A percentile compares a stretch with the other conserved stretches of the same genome.
phyloP scores from a whole-genome alignment of 345 rosid genomes.

The Euphorbia tirucalli region DNA sequence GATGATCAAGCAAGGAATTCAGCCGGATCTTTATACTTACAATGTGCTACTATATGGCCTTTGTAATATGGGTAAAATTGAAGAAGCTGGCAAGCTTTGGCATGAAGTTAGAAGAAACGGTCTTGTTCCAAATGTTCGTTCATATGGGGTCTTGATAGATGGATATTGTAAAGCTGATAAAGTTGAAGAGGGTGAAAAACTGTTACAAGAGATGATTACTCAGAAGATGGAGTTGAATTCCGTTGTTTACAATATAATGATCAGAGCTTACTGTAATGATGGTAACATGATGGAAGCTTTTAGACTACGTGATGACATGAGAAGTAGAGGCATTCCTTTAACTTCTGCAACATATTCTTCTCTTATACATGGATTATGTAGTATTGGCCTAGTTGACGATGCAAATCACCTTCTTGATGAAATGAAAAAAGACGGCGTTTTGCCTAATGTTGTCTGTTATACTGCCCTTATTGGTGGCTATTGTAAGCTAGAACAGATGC shows the following conservation, averaged over 20 bases:
- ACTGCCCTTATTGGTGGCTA: conserved; percentile 75
- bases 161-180: conserved; percentile 69
- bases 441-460: conserved; percentile 66
- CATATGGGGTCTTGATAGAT: conserved; percentile 68
- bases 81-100: conserved; percentile 66
- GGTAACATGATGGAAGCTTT: conserved; percentile 53
- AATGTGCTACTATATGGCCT: conserved; percentile 58
- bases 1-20: conserved; percentile 59
- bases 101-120: conserved; percentile 47
- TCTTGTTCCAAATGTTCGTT: conserved; percentile 45
- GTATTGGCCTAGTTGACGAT: conserved; percentile 48
- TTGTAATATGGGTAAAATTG: conserved; percentile 47
- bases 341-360: conserved; percentile 60
- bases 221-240: conserved; percentile 46
- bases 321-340: conserved; percentile 43
- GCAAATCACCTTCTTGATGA: conserved; percentile 50
- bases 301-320: conserved; percentile 64
- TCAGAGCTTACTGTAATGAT: conserved; percentile 47
- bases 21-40: conserved; percentile 60
- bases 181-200: conserved; percentile 56
- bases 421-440: conserved; percentile 63
- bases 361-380: conserved; percentile 67
- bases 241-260: conserved; percentile 57
- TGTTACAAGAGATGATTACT: conserved; percentile 52
- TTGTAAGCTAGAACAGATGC: conserved; percentile 66